Conservation (phyloP, 2,329 filamentous ascomycete genomes). For the Magnaporthiopsis incrustans region DNA sequence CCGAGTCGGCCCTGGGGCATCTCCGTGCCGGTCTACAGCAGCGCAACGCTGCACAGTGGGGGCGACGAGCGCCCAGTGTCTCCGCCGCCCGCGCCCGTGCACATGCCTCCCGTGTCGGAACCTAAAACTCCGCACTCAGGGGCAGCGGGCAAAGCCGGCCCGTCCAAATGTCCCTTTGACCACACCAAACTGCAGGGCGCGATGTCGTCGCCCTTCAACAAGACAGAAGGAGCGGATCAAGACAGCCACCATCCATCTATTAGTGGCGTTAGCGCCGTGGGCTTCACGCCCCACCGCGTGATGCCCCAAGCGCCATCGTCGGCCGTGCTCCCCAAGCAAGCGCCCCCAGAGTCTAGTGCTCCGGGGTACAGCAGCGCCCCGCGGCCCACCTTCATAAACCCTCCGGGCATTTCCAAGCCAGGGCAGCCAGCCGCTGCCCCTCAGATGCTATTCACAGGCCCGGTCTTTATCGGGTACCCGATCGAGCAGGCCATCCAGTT, state of each 20-base stretch:
- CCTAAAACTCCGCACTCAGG: conserved; percentile 9
- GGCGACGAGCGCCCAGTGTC: conserved; percentile 37
- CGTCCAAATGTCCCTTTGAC: conserved; percentile 50
- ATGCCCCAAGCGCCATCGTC: not conserved
- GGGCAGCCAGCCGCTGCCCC: conserved; percentile 25
- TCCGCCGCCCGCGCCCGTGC: conserved; percentile 50
- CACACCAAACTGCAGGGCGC: conserved; percentile 18
- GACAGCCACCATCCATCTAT: not conserved
- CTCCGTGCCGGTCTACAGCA: conserved; percentile 57
- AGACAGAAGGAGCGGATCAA: conserved; percentile 1
- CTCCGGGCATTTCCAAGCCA: conserved; percentile 25
- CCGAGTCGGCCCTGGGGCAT: conserved; percentile 93
- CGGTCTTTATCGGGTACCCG: conserved; percentile 88
- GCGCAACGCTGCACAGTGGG: conserved; percentile 23
- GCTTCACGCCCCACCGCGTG: not conserved
- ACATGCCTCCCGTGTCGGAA: conserved; percentile 32
- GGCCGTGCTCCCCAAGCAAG: not conserved
- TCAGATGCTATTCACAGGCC: conserved; percentile 83
- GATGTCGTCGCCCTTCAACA: conserved; percentile 8
- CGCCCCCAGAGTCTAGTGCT: not conserved
- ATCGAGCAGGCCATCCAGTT: conserved; percentile 74
- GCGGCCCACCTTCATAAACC: conserved; percentile 43
- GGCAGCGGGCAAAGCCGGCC: conserved; percentile 7
- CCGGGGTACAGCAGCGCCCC: not conserved
- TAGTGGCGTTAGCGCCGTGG: not conserved